Percentiles rank a stretch among this genome's conserved stretches.
These are phyloP conservation scores for Silene conica DNA, from an alignment of 148 eudicot genomes.

Conservation along the genomic window DNA sequence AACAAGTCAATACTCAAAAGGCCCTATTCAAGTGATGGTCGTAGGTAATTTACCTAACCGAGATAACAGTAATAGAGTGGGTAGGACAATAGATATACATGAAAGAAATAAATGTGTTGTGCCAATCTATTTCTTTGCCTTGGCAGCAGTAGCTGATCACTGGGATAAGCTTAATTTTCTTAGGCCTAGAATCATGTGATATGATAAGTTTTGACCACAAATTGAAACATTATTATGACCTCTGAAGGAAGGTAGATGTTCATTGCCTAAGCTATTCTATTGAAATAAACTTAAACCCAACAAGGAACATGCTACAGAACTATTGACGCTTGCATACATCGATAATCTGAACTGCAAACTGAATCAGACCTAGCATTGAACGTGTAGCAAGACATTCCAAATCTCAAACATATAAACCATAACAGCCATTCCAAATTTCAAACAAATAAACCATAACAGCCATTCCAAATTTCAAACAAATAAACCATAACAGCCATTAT, in stretches of 20 bases:
- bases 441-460: too few species aligned
- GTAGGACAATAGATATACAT: background rate
- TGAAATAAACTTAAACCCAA: background rate
- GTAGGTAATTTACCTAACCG: background rate
- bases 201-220: background rate
- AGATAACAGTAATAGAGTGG: background rate
- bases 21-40: too few species aligned
- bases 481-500: too few species aligned
- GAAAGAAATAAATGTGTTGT: background rate
- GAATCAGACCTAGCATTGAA: background rate
- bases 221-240: background rate
- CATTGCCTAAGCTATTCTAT: background rate
- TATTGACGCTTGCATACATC: background rate
- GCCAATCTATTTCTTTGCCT: background rate
- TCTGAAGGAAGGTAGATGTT: background rate
- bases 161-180: conserved; percentile 3
- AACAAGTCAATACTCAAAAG: background rate
- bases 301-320: background rate
- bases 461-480: too few species aligned
- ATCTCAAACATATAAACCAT: background rate
- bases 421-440: too few species aligned
- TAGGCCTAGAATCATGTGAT: background rate
- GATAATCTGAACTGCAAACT: background rate
- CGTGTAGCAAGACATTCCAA: background rate
- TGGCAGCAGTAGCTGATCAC: background rate